phyloP scores from a whole-genome alignment of 768 basidiomycete genomes.

The Termitomyces sp. region DNA sequence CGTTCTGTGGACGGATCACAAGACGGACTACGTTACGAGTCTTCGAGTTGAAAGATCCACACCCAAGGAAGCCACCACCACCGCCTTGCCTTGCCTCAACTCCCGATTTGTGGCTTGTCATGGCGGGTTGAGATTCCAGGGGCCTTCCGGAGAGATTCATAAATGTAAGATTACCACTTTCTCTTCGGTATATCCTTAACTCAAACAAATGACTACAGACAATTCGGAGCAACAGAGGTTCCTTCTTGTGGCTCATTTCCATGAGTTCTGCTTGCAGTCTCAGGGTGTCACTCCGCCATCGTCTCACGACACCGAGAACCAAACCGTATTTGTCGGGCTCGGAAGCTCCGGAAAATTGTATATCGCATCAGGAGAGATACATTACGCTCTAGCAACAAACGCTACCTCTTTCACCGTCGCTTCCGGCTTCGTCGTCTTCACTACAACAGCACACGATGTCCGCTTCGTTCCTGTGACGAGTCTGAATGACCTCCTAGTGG shows the following conservation, averaged over 20 bases:
- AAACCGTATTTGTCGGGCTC: slow-evolving; percentile 53
- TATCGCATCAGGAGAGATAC: slow-evolving; percentile 28
- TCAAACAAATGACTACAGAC: slow-evolving; percentile 5
- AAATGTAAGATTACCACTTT: slow-evolving; percentile 28
- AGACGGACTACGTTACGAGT: slow-evolving; percentile 27
- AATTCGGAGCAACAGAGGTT: slow-evolving; percentile 15
- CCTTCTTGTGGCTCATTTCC: slow-evolving; percentile 33
- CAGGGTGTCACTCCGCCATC: slow-evolving; percentile 23
- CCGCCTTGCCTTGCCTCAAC: slow-evolving; percentile 31
- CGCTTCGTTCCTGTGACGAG: slow-evolving; percentile 58
- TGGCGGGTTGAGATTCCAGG: slow-evolving; percentile 33
- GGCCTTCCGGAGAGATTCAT: slow-evolving; percentile 40
- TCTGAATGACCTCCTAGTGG: slow-evolving; percentile 18
- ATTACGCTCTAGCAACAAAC: slow-evolving; percentile 39
- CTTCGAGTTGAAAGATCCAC: slow-evolving; percentile 17
- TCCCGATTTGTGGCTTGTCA: slow-evolving; percentile 41
- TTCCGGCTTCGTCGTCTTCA: slow-evolving; percentile 78
- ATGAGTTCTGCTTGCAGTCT: slow-evolving; percentile 53
- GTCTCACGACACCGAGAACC: slow-evolving; percentile 5
- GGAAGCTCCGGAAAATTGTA: slow-evolving; percentile 62
- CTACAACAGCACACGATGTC: slow-evolving; percentile 76
- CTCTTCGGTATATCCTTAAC: not conserved
- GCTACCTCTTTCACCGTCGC: slow-evolving; percentile 70
- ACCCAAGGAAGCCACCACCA: slow-evolving; percentile 3
- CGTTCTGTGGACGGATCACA: slow-evolving; percentile 32